Conservation (phyloP, 257 asterid species). For the Perilla frutescens region DNA sequence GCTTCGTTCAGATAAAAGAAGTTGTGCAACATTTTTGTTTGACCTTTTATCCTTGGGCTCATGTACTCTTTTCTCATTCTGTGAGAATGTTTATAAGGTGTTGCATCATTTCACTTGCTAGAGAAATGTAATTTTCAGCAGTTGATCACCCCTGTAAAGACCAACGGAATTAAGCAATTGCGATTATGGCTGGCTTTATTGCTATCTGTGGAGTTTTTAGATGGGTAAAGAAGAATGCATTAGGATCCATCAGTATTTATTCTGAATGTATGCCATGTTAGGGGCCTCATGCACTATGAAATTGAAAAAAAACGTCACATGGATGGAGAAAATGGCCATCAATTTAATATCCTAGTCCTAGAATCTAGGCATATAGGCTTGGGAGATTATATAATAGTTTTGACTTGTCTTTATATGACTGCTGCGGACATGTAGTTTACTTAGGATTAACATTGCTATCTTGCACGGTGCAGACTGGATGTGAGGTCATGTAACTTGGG, state of each 20-base stretch:
- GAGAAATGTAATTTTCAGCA: not conserved
- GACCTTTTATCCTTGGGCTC: not conserved
- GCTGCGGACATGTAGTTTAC: not conserved
- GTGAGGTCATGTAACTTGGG: not conserved
- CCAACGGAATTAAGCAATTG: not conserved
- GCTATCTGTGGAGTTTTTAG: not conserved
- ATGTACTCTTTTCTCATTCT: not conserved
- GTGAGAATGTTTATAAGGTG: not conserved
- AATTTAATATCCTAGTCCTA: not conserved
- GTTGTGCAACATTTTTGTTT: not conserved
- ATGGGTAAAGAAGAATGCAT: not conserved
- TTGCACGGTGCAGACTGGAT: not conserved
- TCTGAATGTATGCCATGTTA: not conserved
- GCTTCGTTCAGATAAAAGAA: too few relatives aligned
- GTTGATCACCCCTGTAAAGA: not conserved
- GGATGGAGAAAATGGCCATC: not conserved
- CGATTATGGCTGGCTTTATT: too few relatives aligned
- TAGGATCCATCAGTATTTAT: not conserved
- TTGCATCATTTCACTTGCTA: not conserved
- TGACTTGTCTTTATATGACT: not conserved
- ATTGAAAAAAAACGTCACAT: not conserved
- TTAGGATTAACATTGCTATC: not conserved
- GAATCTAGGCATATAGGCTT: not conserved
- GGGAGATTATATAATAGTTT: not conserved
- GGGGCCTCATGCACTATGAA: not conserved